phyloP scores from a whole-genome alignment of 305 asterid species.

The Fraxinus sp. region DNA sequence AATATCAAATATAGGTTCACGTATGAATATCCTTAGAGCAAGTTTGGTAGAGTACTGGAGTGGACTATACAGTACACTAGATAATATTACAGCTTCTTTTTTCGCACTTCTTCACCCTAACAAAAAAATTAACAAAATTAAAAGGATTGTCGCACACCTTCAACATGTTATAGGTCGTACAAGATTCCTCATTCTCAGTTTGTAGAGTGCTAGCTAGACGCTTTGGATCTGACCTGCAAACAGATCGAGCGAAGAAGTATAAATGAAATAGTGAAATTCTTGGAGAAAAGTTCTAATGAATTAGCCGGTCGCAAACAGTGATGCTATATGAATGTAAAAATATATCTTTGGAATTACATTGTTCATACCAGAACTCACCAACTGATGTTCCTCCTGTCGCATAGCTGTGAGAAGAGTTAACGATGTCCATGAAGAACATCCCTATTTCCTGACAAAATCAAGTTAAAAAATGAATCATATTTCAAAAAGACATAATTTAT shows the following conservation, averaged over 20 bases:
- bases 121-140: not conserved
- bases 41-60: not conserved
- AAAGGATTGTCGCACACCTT: conserved; percentile 46
- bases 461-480: not conserved
- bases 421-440: conserved; percentile 67
- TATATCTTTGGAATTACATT: not conserved
- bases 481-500: not conserved
- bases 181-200: conserved; percentile 84
- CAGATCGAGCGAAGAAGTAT: not conserved
- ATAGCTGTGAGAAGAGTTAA: conserved; percentile 79
- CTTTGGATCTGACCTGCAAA: conserved; percentile 69
- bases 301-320: not conserved
- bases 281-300: not conserved
- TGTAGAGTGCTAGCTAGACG: conserved; percentile 58
- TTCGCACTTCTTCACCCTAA: not conserved
- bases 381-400: conserved; percentile 97
- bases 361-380: conserved; percentile 60
- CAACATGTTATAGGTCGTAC: conserved; percentile 90
- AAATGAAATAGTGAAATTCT: not conserved
- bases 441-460: conserved; percentile 63
- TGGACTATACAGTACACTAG: not conserved
- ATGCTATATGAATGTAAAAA: not conserved
- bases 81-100: not conserved
- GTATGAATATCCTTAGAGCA: not conserved
- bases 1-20: not conserved